Percentiles rank a stretch among this genome's conserved stretches.
Conservation (phyloP, 139 green algal species). For the Pycnococcus provasolii region DNA sequence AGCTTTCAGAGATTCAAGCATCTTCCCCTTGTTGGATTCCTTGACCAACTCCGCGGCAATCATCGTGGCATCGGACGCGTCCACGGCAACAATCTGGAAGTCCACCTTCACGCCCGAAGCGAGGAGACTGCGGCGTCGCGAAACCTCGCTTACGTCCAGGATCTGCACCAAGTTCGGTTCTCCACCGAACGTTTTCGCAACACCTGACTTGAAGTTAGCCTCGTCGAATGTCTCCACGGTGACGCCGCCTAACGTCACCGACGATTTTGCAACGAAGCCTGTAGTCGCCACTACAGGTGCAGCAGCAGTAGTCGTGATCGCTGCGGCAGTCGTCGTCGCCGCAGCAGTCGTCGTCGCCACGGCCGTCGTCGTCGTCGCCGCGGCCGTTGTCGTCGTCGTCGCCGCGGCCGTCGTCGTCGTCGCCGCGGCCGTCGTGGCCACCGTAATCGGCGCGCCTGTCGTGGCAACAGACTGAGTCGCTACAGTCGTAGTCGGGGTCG, state of each 20-base stretch:
- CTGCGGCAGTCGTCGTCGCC: neutral
- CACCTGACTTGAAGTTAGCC: constrained; percentile 8
- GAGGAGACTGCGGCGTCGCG: too few species aligned
- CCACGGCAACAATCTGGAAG: too few species aligned
- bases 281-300: neutral
- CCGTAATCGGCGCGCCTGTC: neutral
- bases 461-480: neutral
- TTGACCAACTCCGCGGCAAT: too few species aligned
- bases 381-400: neutral
- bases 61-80: too few species aligned
- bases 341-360: neutral
- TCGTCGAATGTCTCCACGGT: constrained; percentile 26
- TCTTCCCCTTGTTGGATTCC: too few species aligned
- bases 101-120: too few species aligned
- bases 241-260: constrained; percentile 16
- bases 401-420: neutral
- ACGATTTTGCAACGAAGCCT: constrained; percentile 12
- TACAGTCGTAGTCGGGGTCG: neutral
- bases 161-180: too few species aligned
- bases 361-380: neutral
- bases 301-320: too few species aligned
- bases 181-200: too few species aligned
- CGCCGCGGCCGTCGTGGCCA: neutral
- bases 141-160: too few species aligned
- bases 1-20: too few species aligned